phyloP scores from a whole-genome alignment of 306 rosid genomes.

The Cicer arietinum region DNA sequence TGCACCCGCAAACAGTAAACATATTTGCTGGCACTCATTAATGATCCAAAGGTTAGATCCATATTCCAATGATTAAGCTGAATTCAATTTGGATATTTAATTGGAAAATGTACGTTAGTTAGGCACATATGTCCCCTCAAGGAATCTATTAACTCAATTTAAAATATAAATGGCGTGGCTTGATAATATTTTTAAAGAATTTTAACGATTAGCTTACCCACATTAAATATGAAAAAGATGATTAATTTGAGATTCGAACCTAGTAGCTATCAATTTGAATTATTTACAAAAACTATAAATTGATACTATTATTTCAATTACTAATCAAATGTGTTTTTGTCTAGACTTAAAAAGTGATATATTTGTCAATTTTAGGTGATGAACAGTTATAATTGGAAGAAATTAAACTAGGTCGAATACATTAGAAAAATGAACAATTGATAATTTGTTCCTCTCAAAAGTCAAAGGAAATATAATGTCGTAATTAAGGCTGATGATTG shows the following conservation, averaged over 20 bases:
- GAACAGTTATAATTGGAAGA: conserved; percentile 39
- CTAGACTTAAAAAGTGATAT: neutral
- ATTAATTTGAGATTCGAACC: too few relatives aligned
- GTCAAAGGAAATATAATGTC: conserved; percentile 41
- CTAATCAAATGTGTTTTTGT: neutral
- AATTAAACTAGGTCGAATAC: conserved; percentile 16
- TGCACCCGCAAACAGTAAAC: conserved; percentile 36
- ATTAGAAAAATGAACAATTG: conserved; percentile 24
- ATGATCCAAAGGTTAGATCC: conserved; percentile 43
- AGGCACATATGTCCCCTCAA: conserved; percentile 43
- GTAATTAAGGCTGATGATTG: conserved; percentile 43
- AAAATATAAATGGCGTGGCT: neutral
- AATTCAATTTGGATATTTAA: conserved; percentile 40
- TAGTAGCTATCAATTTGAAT: too few relatives aligned
- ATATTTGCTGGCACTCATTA: conserved; percentile 38
- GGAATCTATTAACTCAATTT: conserved; percentile 35
- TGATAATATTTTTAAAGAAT: too few relatives aligned
- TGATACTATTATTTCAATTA: conserved; percentile 29
- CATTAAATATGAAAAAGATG: too few relatives aligned
- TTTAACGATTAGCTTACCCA: too few relatives aligned
- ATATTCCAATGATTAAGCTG: conserved; percentile 50
- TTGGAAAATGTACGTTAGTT: conserved; percentile 51
- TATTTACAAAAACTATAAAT: neutral
- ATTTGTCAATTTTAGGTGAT: conserved; percentile 35
- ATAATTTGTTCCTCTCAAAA: conserved; percentile 2